phyloP scores from a whole-genome alignment of 169 alveolate genomes.

The Plasmodium cynomolgi region DNA sequence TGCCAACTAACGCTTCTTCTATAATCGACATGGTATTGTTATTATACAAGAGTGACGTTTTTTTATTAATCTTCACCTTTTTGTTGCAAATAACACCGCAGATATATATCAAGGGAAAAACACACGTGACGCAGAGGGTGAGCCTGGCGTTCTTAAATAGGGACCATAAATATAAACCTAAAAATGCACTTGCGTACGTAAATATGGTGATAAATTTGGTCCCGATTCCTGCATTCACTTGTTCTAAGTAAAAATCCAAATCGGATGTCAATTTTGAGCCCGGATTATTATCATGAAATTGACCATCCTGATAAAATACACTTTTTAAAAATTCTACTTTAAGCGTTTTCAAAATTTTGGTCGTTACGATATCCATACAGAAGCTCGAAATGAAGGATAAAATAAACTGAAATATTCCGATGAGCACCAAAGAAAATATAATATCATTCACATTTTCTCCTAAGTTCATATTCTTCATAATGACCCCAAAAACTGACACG shows the following conservation, averaged over 20 bases:
- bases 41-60: conserved; percentile 54
- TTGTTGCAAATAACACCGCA: conserved; percentile 48
- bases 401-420: conserved; percentile 50
- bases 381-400: conserved; percentile 41
- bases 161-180: conserved; percentile 59
- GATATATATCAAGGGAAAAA: conserved; percentile 68
- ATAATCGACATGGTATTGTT: conserved; percentile 75
- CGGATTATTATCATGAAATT: conserved; percentile 76
- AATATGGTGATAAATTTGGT: conserved; percentile 66
- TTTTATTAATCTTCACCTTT: conserved; percentile 31
- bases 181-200: conserved; percentile 72
- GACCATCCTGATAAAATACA: conserved; percentile 76
- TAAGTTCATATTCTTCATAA: conserved; percentile 31
- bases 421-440: conserved; percentile 12
- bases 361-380: conserved; percentile 62
- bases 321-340: conserved; percentile 64
- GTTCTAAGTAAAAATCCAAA: conserved; percentile 73
- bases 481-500: conserved; percentile 52
- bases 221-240: conserved; percentile 75
- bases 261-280: conserved; percentile 75
- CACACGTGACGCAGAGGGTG: conserved; percentile 57
- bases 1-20: conserved; percentile 77
- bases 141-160: conserved; percentile 54
- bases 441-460: conserved; percentile 50
- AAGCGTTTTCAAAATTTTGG: conserved; percentile 28